These are phyloP conservation scores for Castanea crenata DNA, from an alignment of 306 rosid genomes.

Conservation along the genomic window DNA sequence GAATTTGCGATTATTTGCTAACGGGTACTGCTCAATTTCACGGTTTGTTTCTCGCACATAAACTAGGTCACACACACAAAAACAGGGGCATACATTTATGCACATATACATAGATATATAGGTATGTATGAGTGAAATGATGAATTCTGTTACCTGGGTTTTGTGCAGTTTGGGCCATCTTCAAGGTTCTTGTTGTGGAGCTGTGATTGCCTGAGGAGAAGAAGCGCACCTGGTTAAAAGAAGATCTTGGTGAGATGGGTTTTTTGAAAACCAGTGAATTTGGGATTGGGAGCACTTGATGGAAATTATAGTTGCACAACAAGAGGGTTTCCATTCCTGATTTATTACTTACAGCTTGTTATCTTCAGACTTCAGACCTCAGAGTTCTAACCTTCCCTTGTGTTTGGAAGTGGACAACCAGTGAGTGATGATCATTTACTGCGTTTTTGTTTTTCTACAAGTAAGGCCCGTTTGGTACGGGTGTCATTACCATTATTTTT, in stretches of 20 bases:
- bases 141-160: slow-evolving; percentile 35
- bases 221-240: slow-evolving; percentile 8
- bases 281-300: slow-evolving; percentile 2
- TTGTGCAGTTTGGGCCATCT: slow-evolving; percentile 53
- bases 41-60: background rate
- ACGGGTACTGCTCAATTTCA: background rate
- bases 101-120: background rate
- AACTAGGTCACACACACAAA: background rate
- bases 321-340: background rate
- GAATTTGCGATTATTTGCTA: background rate
- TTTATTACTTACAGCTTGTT: background rate
- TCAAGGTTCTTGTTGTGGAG: slow-evolving; percentile 18
- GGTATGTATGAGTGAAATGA: background rate
- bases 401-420: too few species aligned
- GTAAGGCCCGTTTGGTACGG: too few species aligned
- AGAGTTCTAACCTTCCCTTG: background rate
- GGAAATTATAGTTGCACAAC: background rate
- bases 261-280: slow-evolving; percentile 9
- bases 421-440: too few species aligned
- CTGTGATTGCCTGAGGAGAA: slow-evolving; percentile 20
- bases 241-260: background rate
- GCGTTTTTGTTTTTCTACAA: too few species aligned
- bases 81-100: background rate
- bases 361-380: background rate
- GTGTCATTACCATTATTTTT: too few species aligned